Evolutionary conservation across 139 green algal species (phyloP).

Genomic region (Tetratostichococcus sp.): DNA sequence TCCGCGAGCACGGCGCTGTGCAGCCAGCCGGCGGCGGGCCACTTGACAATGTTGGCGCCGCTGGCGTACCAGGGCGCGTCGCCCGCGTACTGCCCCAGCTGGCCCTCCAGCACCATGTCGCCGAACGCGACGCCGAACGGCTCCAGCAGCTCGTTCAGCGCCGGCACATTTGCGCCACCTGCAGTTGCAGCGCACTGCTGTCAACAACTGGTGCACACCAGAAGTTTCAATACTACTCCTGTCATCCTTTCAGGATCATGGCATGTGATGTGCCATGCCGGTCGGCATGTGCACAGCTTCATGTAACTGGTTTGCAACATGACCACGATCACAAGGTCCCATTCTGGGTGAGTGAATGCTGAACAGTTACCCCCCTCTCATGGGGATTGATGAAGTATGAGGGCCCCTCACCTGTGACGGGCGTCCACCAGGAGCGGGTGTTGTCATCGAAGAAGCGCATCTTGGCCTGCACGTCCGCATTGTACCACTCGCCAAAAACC

Average conservation of each 20-base stretch:
- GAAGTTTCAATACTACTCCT: no score
- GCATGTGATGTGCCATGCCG: no score
- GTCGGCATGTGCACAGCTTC: no score
- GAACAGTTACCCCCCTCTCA: no score
- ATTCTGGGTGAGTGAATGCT: no score
- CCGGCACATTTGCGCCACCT: constrained; percentile 94
- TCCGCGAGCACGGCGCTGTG: constrained; percentile 30
- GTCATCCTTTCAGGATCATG: no score
- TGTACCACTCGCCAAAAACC: constrained; percentile 97
- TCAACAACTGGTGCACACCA: no score
- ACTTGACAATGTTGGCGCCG: constrained; percentile 52
- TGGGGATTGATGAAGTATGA: no score
- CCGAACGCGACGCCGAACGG: constrained; percentile 79
- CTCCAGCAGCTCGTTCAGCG: constrained; percentile 91
- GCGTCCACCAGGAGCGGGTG: constrained; percentile 87
- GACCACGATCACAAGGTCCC: no score
- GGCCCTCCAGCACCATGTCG: constrained; percentile 57
- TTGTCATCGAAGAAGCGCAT: constrained; percentile 99
- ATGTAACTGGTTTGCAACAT: no score
- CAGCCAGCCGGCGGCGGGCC: constrained; percentile 58
- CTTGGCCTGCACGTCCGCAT: constrained; percentile 68
- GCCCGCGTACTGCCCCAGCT: constrained; percentile 6
- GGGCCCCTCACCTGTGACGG: constrained; percentile 60
- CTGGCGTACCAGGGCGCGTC: constrained; percentile 35
- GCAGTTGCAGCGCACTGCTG: constrained; percentile 2